Conservation (phyloP, 2,329 filamentous ascomycete genomes). For the Pseudophaeomoniella oleicola region DNA sequence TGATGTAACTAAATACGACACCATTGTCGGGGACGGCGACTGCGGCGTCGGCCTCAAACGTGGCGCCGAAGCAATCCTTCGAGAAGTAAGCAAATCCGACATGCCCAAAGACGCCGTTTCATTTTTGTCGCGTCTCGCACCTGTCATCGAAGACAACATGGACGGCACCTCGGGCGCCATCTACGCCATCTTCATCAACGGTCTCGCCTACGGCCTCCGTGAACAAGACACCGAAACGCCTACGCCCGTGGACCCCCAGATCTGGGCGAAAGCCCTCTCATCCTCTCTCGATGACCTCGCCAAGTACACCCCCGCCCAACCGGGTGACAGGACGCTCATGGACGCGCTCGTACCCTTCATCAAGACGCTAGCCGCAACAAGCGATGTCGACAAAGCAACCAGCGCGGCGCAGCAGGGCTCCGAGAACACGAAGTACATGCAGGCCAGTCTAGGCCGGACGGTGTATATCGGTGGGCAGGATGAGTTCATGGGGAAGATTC, state of each 20-base stretch:
- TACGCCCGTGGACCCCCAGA: slow-evolving; percentile 30
- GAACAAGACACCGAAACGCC: slow-evolving; percentile 35
- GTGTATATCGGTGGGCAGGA: slow-evolving; percentile 62
- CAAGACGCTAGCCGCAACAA: slow-evolving; percentile 49
- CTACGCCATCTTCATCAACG: slow-evolving; percentile 81
- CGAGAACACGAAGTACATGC: slow-evolving; percentile 80
- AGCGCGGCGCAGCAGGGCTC: slow-evolving; percentile 61
- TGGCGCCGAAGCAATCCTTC: slow-evolving; percentile 55
- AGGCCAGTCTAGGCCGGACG: slow-evolving; percentile 68
- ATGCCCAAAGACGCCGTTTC: slow-evolving; percentile 43
- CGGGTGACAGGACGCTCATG: slow-evolving; percentile 78
- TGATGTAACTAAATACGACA: slow-evolving; percentile 54
- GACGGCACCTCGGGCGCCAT: slow-evolving; percentile 64
- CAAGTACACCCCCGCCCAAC: slow-evolving; percentile 77
- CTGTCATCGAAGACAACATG: slow-evolving; percentile 54
- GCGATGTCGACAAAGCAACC: slow-evolving; percentile 57
- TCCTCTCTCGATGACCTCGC: slow-evolving; percentile 56
- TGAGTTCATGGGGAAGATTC: slow-evolving; percentile 54
- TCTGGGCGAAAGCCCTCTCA: slow-evolving; percentile 55
- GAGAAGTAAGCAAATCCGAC: slow-evolving; percentile 22
- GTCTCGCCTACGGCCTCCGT: slow-evolving; percentile 55
- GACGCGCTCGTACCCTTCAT: slow-evolving; percentile 86
- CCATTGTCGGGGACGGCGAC: slow-evolving; percentile 78
- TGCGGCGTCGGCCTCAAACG: slow-evolving; percentile 77
- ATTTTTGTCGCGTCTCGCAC: slow-evolving; percentile 45